Conservation (phyloP, 495 filamentous ascomycete genomes). For the Neurospora sublineolata region DNA sequence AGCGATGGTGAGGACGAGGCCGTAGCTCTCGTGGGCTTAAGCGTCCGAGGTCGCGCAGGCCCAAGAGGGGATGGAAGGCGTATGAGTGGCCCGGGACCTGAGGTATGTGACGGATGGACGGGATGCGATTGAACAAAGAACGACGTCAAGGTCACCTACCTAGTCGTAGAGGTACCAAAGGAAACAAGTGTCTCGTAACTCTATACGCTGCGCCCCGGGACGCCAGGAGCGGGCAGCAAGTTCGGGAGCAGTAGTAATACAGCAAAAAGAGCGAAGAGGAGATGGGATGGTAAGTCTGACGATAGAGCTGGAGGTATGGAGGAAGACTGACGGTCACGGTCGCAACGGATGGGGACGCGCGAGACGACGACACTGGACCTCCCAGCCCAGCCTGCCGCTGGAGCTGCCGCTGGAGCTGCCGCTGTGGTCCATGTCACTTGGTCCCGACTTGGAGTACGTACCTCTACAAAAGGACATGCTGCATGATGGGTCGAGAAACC, state of each 20-base stretch:
- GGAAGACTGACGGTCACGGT: conserved; percentile 11
- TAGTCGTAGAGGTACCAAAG: conserved; percentile 10
- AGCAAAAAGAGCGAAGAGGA: conserved; percentile 24
- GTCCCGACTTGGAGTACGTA: not conserved
- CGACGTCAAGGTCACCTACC: not conserved
- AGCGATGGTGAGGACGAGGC: not conserved
- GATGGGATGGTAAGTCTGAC: conserved; percentile 16
- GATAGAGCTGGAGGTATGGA: conserved; percentile 18
- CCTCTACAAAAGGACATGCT: not conserved
- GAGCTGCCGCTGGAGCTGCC: not conserved
- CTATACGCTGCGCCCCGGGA: conserved; percentile 27
- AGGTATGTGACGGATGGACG: not conserved
- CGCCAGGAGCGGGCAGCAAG: conserved; percentile 28
- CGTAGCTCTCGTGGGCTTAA: not conserved
- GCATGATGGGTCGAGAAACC: conserved; percentile 6
- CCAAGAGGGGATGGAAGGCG: not conserved
- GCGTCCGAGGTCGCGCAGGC: not conserved
- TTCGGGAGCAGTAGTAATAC: conserved; percentile 17
- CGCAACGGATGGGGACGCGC: not conserved
- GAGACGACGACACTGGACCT: not conserved
- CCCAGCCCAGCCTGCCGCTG: not conserved
- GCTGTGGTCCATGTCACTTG: not conserved
- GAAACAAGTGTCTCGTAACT: conserved; percentile 8
- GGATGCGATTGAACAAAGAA: not conserved
- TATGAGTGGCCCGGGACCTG: not conserved